These are phyloP conservation scores for Polygonum aviculare DNA, from an alignment of 148 eudicot species.

Conservation along the genomic window DNA sequence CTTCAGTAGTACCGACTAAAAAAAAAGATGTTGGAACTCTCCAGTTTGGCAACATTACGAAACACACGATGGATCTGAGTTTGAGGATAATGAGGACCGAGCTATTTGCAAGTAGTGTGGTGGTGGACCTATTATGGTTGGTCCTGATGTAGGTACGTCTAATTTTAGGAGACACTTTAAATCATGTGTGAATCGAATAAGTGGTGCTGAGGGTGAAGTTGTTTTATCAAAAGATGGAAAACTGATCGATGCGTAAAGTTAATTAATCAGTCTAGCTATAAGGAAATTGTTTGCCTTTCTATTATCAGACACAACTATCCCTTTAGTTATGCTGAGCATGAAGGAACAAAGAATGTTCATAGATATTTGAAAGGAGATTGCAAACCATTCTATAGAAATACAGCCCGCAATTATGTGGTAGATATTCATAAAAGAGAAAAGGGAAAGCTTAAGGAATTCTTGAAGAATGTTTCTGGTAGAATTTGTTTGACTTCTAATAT, in stretches of 20 bases:
- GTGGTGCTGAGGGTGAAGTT: not conserved
- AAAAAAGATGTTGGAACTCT: constrained; percentile 2
- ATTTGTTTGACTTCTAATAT: not conserved
- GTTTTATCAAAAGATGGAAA: not conserved
- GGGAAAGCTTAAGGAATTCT: not conserved
- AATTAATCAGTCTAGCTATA: not conserved
- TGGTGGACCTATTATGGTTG: not conserved
- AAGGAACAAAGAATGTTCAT: not conserved
- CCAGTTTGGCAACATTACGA: constrained; percentile 8
- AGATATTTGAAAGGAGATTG: not conserved
- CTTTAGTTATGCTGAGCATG: not conserved
- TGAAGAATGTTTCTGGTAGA: not conserved
- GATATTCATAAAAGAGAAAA: constrained; percentile 9
- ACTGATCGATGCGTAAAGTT: not conserved
- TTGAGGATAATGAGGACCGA: not conserved
- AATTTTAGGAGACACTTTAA: constrained; percentile 6
- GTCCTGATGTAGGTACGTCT: constrained; percentile 3
- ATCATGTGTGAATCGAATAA: not conserved
- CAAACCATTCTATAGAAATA: not conserved
- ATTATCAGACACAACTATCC: not conserved
- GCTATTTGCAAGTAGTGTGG: constrained; percentile 10
- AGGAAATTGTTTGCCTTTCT: not conserved
- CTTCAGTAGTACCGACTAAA: not conserved
- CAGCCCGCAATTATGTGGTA: not conserved
- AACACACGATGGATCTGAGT: not conserved